Evolutionary conservation across 2,329 filamentous ascomycete genomes (phyloP), one percentile per base, ranked within the genome.

Genomic region (Arthrobotrys musiformis): DNA sequence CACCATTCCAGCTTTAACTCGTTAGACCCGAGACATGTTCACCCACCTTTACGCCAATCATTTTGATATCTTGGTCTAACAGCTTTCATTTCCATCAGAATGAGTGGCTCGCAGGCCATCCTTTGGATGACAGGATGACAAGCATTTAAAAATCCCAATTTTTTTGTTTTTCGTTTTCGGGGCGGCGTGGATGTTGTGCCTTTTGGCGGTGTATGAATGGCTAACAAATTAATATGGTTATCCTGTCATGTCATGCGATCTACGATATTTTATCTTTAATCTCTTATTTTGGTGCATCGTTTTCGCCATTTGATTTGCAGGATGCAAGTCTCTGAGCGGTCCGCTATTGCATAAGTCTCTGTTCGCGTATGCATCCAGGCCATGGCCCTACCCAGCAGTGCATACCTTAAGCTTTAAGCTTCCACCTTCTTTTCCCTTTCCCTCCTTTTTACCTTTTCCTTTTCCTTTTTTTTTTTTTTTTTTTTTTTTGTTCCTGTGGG

Each of bases 331-430:
- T 76, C 72, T 76, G 72, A 76, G 72, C 72, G 72, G 72, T 76
- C 72, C 72, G 72, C 72, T 76, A 69, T 76, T 76, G 72, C 72
- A 76, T 76, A 76, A 76, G 72, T 76, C 72, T 76, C 72, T 76
- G 72, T 70, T 76, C 72, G 72, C 72, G 72, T 76, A 70, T 76
- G 72, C 72, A 76, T 66, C 72, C 50, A 63, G 72, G 72, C 42
- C 64, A 44, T 48, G n/a, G 40, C 56, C 54, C 66, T 62, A 52
- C 54, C 66, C 66, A 70, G 54, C 66, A 70, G 54, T 70, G 67
- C 67, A 70, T 70, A 56, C 66, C 50, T 70, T 44, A 54, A 62
- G 66, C 66, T 61, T n/a, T 63, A 62, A 62, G 56, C 35, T 63
- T 35, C 50, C 28, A 19, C 26, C 7, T 35, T 54, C 35, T 48